These are phyloP conservation scores for Fragaria vesca DNA, from an alignment of 306 rosid species.

Conservation along the genomic window DNA sequence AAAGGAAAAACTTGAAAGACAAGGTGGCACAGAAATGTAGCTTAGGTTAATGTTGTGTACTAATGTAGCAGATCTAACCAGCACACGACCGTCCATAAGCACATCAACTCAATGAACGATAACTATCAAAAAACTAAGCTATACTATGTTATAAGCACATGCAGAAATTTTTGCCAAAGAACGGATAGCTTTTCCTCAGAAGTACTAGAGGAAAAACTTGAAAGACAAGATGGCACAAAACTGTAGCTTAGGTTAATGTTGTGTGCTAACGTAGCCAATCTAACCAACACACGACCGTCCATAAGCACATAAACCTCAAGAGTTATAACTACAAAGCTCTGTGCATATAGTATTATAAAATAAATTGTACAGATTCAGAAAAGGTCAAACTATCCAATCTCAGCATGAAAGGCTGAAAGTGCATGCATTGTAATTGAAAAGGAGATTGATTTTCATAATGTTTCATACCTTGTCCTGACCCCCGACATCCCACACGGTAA, in stretches of 20 bases:
- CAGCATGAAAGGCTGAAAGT: not conserved
- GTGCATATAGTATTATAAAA: not conserved
- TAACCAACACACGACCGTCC: slow-evolving; percentile 47
- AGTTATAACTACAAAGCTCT: not conserved
- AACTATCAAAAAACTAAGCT: not conserved
- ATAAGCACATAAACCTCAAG: slow-evolving; percentile 28
- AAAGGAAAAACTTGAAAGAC: slow-evolving; percentile 33
- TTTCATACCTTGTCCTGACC: slow-evolving; percentile 76
- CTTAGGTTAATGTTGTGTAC: slow-evolving; percentile 39
- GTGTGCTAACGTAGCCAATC: slow-evolving; percentile 32
- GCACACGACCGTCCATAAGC: slow-evolving; percentile 53
- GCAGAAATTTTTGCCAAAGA: slow-evolving; percentile 7
- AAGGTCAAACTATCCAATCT: not conserved
- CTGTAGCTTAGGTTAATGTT: slow-evolving; percentile 38
- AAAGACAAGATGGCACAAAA: slow-evolving; percentile 33
- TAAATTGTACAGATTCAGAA: not conserved
- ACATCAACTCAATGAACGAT: not conserved
- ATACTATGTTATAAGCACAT: not conserved
- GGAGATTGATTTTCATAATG: not conserved
- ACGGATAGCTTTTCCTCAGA: slow-evolving; percentile 20
- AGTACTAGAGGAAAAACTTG: slow-evolving; percentile 19
- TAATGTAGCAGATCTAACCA: slow-evolving; percentile 28
- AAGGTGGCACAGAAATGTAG: slow-evolving; percentile 36
- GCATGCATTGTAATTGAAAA: not conserved
- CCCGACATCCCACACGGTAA: slow-evolving; percentile 78